Conservation (phyloP, 768 basidiomycete genomes). For the Aureoboletus auriporus region DNA sequence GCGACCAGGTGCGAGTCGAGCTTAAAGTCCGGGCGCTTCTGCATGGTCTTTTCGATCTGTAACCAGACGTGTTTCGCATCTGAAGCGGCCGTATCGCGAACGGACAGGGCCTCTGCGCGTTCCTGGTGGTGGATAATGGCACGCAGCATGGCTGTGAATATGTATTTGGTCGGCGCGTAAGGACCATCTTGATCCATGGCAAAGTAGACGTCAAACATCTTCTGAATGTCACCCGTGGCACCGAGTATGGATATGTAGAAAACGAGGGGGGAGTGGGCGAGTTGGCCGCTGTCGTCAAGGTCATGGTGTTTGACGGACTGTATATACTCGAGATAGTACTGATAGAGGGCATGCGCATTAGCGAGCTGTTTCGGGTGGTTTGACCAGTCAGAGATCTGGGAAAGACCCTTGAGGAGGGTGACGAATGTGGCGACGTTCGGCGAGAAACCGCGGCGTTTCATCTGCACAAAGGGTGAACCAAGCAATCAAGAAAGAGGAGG, state of each 20-base stretch:
- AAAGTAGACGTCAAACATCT: slow-evolving; percentile 74
- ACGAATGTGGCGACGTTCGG: slow-evolving; percentile 66
- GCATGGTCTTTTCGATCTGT: slow-evolving; percentile 52
- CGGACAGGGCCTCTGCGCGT: slow-evolving; percentile 19
- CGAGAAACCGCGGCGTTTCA: slow-evolving; percentile 79
- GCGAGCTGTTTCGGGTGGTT: slow-evolving; percentile 55
- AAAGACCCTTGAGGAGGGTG: slow-evolving; percentile 64
- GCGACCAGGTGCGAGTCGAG: slow-evolving; percentile 54
- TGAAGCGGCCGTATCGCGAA: slow-evolving; percentile 43
- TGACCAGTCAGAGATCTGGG: slow-evolving; percentile 59
- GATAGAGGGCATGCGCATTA: slow-evolving; percentile 59
- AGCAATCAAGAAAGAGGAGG: slow-evolving; percentile 10
- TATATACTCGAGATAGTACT: slow-evolving; percentile 49
- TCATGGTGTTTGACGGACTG: slow-evolving; percentile 46
- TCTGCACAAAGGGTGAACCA: slow-evolving; percentile 39
- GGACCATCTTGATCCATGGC: slow-evolving; percentile 60
- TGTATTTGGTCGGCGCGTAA: slow-evolving; percentile 52
- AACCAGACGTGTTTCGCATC: slow-evolving; percentile 73
- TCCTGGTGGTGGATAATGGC: slow-evolving; percentile 32
- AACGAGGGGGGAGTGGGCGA: slow-evolving; percentile 44
- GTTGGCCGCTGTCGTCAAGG: slow-evolving; percentile 44
- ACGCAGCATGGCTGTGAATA: slow-evolving; percentile 66
- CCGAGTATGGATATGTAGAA: slow-evolving; percentile 68
- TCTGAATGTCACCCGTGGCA: slow-evolving; percentile 53
- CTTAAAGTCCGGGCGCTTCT: slow-evolving; percentile 40